A percentile compares a stretch with the other conserved stretches of the same genome.
Evolutionary conservation across 306 rosid genomes (phyloP).

Genomic region (Ziziphus jujuba): DNA sequence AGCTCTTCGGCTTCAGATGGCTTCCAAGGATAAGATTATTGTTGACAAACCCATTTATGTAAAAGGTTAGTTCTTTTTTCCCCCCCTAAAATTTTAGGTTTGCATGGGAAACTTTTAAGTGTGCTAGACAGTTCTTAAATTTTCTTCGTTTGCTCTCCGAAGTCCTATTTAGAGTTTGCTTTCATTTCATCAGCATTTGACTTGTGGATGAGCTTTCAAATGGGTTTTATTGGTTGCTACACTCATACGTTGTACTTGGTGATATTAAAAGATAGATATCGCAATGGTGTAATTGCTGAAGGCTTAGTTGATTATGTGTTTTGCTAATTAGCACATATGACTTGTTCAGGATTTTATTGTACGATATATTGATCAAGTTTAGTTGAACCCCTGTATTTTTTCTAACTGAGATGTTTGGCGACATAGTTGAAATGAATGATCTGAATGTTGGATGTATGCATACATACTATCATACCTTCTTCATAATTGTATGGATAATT

Average conservation of each 20-base stretch:
- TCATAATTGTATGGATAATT: slow-evolving; percentile 10
- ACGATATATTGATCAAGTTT: background rate
- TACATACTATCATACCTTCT: slow-evolving; percentile 3
- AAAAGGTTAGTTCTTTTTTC: slow-evolving; percentile 61
- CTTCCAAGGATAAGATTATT: slow-evolving; percentile 87
- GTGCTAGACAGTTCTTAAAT: background rate
- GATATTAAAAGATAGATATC: background rate
- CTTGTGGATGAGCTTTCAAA: background rate
- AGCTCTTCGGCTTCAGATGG: slow-evolving; percentile 96
- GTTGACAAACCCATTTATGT: slow-evolving; percentile 88
- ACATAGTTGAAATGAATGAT: slow-evolving; percentile 12
- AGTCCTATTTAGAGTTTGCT: background rate
- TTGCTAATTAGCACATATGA: too few relatives aligned
- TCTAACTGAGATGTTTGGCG: slow-evolving; percentile 13
- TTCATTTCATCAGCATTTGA: background rate
- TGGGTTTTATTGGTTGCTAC: background rate
- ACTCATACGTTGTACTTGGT: background rate
- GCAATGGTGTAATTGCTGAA: background rate
- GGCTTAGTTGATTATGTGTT: background rate
- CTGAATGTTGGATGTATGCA: slow-evolving; percentile 14
- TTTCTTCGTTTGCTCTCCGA: background rate
- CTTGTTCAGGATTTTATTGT: too few relatives aligned
- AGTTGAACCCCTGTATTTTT: slow-evolving; percentile 13
- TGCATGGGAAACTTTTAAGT: slow-evolving; percentile 6
- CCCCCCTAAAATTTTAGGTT: background rate